phyloP scores from a whole-genome alignment of 2,329 filamentous ascomycete genomes.

The Fusarium sp. region DNA sequence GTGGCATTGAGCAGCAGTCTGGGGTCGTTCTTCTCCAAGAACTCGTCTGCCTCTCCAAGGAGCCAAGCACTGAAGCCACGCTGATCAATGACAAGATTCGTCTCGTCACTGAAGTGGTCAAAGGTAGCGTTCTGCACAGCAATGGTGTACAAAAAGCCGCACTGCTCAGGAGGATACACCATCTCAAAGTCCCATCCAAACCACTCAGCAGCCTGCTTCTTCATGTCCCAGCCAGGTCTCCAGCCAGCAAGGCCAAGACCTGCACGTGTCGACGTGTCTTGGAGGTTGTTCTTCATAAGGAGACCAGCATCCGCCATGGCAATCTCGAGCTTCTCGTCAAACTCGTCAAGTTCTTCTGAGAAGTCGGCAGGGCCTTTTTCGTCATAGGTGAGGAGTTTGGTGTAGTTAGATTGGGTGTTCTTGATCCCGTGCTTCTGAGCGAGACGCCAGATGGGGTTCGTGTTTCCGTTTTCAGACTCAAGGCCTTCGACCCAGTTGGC shows the following conservation, averaged over 20 bases:
- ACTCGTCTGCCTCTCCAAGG: conserved; percentile 66
- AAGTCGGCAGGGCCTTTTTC: conserved; percentile 67
- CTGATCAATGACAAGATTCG: conserved; percentile 71
- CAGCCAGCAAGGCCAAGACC: conserved; percentile 71
- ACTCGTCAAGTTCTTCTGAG: conserved; percentile 60
- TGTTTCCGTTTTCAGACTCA: conserved; percentile 43
- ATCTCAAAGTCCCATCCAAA: conserved; percentile 69
- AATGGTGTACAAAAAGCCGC: conserved; percentile 65
- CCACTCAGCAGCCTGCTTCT: conserved; percentile 72
- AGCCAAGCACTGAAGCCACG: conserved; percentile 72
- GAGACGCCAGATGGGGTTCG: conserved; percentile 73
- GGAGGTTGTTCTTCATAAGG: conserved; percentile 68
- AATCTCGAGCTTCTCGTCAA: conserved; percentile 57
- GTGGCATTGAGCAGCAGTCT: conserved; percentile 69
- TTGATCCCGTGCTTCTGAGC: conserved; percentile 68
- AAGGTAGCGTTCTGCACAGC: conserved; percentile 71
- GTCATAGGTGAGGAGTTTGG: conserved; percentile 69
- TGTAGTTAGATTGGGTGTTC: conserved; percentile 69
- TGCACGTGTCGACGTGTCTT: conserved; percentile 70
- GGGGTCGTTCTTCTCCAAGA: conserved; percentile 65
- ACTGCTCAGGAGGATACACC: conserved; percentile 66
- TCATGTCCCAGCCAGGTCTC: conserved; percentile 67
- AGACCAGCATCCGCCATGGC: conserved; percentile 66
- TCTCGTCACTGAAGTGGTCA: conserved; percentile 70
- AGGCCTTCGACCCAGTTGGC: conserved; percentile 69